These are phyloP conservation scores for Acanthamoeba lenticulata DNA, from an alignment of 208 protist genomes.

Conservation along the genomic window DNA sequence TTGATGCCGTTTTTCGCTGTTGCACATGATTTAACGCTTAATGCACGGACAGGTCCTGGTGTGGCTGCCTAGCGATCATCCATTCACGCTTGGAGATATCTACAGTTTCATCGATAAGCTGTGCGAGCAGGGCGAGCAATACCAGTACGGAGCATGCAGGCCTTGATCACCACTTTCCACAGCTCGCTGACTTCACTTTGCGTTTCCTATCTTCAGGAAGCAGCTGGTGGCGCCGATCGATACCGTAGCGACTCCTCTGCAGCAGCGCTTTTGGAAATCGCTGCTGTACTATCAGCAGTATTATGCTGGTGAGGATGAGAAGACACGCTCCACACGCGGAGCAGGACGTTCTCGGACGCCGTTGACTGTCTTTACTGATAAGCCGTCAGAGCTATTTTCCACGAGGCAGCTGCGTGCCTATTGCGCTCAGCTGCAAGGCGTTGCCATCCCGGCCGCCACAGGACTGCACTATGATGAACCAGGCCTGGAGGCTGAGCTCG, in stretches of 20 bases:
- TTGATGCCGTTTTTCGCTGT: not conserved
- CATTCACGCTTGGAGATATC: not conserved
- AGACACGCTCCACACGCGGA: not conserved
- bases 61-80: not conserved
- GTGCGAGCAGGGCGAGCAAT: not conserved
- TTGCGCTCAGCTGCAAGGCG: not conserved
- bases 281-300: slow-evolving; percentile 13
- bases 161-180: not conserved
- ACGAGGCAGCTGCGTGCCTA: not conserved
- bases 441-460: not conserved
- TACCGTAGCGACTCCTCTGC: not conserved
- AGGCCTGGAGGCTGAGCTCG: not conserved
- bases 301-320: not conserved
- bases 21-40: not conserved
- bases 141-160: not conserved
- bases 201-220: not conserved
- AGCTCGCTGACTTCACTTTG: not conserved
- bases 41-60: not conserved
- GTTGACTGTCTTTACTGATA: not conserved
- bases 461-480: not conserved
- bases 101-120: not conserved
- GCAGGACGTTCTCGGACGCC: not conserved
- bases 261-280: slow-evolving; percentile 23
- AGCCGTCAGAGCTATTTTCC: not conserved
- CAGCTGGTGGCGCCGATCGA: not conserved